Conservation (phyloP, 495 filamentous ascomycete genomes). For the Aspergillus bridgeri region DNA sequence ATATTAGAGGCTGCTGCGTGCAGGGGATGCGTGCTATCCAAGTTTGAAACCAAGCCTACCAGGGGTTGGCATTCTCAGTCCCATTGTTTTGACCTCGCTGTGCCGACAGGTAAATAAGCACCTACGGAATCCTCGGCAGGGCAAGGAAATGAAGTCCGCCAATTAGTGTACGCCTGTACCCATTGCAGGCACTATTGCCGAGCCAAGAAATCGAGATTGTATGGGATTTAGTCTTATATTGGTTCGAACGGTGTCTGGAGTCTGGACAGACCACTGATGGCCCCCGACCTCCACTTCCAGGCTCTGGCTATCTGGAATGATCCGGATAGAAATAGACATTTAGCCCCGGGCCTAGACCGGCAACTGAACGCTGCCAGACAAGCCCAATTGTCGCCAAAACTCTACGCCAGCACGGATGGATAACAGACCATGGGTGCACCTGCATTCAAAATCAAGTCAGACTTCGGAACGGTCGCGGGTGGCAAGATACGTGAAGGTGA, state of each 20-base stretch:
- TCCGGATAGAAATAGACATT: not conserved
- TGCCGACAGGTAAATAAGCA: not conserved
- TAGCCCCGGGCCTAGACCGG: not conserved
- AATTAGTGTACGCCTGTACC: not conserved
- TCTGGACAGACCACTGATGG: not conserved
- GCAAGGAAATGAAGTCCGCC: not conserved
- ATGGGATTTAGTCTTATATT: no score
- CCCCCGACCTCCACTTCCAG: not conserved
- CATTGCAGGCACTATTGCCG: not conserved
- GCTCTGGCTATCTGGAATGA: no score
- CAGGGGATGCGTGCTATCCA: not conserved
- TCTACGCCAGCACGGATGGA: not conserved
- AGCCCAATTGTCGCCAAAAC: not conserved
- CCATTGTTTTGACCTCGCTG: not conserved
- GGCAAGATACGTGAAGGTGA: not conserved
- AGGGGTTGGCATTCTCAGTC: not conserved
- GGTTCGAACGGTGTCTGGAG: no score
- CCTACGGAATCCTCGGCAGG: not conserved
- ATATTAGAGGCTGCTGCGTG: not conserved
- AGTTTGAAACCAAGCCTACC: not conserved
- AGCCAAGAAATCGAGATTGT: no score
- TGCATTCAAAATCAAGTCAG: not conserved
- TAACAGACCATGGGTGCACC: not conserved
- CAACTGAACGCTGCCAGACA: not conserved
- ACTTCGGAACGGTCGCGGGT: no score